phyloP scores from a whole-genome alignment of 78 protist genomes.

The Dictyostelium intermedium region DNA sequence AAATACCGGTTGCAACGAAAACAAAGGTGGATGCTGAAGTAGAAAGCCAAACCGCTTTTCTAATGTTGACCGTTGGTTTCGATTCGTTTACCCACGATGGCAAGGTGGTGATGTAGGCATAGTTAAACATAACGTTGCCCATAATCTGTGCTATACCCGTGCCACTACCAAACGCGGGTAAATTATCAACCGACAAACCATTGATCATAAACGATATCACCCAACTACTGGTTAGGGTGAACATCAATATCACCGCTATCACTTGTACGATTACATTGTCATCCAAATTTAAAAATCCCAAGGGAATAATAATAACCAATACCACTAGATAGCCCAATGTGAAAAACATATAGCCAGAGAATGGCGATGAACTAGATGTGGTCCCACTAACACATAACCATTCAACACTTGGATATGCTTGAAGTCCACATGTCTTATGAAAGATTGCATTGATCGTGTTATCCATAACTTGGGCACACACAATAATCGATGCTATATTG shows the following conservation, averaged over 20 bases:
- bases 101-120: conserved; percentile 65
- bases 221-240: conserved; percentile 18
- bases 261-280: conserved; percentile 75
- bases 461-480: conserved; percentile 69
- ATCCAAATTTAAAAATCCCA: conserved; percentile 75
- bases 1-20: conserved; percentile 26
- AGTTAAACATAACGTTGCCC: conserved; percentile 77
- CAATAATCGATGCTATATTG: conserved; percentile 66
- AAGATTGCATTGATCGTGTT: conserved; percentile 29
- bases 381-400: conserved; percentile 17
- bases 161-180: conserved; percentile 30
- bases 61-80: conserved; percentile 56
- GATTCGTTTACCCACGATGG: conserved; percentile 74
- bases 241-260: conserved; percentile 39
- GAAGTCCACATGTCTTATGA: conserved; percentile 50
- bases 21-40: background rate
- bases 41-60: conserved; percentile 10
- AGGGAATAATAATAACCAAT: conserved; percentile 67
- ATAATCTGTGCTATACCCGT: conserved; percentile 37
- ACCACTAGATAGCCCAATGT: conserved; percentile 69
- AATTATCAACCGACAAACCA: conserved; percentile 30
- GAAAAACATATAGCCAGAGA: conserved; percentile 46
- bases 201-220: conserved; percentile 24
- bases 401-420: conserved; percentile 14
- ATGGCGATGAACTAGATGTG: conserved; percentile 22